Evolutionary conservation across 1,284 basidiomycete genomes (phyloP).

Genomic region (Cutaneotrichosporon sp.): DNA sequence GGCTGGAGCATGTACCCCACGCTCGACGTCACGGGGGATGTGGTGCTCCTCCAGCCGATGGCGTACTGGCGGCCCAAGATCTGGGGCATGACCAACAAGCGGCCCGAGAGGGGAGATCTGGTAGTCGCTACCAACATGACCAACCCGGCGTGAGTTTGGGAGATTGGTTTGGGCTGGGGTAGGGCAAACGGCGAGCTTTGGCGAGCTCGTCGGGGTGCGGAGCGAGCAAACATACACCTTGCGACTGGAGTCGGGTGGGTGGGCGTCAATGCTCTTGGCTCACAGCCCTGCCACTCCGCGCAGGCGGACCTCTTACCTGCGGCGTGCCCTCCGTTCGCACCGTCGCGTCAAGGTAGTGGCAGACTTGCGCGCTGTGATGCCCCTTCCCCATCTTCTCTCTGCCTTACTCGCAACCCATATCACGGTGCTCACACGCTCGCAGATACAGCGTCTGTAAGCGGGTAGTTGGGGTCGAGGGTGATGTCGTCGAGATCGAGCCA

Average conservation of each 20-base stretch:
- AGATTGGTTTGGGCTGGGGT: no score
- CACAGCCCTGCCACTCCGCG: no score
- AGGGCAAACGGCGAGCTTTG: no score
- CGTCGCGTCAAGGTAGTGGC: no score
- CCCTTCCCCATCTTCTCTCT: background rate
- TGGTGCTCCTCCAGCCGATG: conserved; percentile 59
- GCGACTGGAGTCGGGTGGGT: no score
- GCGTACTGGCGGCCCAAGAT: conserved; percentile 44
- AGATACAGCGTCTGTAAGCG: conserved; percentile 78
- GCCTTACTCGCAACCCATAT: background rate
- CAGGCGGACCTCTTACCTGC: no score
- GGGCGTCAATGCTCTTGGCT: no score
- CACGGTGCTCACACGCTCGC: conserved; percentile 3
- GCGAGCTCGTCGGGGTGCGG: no score
- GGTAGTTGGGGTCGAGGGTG: conserved; percentile 85
- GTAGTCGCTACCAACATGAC: conserved; percentile 75
- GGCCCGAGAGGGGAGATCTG: conserved; percentile 75
- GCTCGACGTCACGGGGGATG: conserved; percentile 57
- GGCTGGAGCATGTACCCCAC: conserved; percentile 92
- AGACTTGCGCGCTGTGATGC: background rate
- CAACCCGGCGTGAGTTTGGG: conserved; percentile 54
- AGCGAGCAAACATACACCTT: no score
- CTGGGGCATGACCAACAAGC: conserved; percentile 10
- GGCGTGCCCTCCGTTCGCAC: no score
- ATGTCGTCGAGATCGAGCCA: conserved; percentile 83